Evolutionary conservation across 1,139 yeast genomes (phyloP).

Genomic region (Debaryomycetaceae sp.): DNA sequence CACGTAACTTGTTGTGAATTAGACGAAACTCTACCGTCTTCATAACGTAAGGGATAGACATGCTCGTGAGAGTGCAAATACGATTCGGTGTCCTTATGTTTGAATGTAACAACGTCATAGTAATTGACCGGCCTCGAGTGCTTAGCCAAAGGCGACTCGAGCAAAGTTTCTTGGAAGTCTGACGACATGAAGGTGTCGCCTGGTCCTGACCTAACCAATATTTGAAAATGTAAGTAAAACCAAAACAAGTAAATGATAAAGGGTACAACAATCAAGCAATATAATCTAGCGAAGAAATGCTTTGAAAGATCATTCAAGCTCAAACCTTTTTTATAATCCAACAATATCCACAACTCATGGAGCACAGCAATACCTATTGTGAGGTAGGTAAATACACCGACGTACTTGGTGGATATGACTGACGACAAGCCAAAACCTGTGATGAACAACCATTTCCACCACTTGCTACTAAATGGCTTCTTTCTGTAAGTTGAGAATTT

Average conservation of each 20-base stretch:
- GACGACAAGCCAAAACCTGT: constrained; percentile 87
- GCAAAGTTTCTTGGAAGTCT: constrained; percentile 87
- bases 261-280: constrained; percentile 75
- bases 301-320: constrained; percentile 53
- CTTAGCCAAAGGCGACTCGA: constrained; percentile 74
- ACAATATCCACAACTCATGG: constrained; percentile 81
- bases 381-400: constrained; percentile 86
- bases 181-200: constrained; percentile 94
- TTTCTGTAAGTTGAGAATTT: constrained; percentile 72
- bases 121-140: constrained; percentile 71
- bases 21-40: constrained; percentile 93
- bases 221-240: constrained; percentile 88
- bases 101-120: constrained; percentile 71
- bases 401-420: constrained; percentile 92
- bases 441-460: constrained; percentile 86
- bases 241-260: constrained; percentile 81
- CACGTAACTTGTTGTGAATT: constrained; percentile 95
- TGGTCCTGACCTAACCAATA: constrained; percentile 84
- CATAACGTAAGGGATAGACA: constrained; percentile 84
- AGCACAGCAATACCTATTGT: constrained; percentile 84
- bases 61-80: constrained; percentile 76
- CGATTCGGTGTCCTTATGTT: constrained; percentile 73
- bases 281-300: constrained; percentile 76
- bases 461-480: constrained; percentile 57
- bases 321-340: constrained; percentile 71